Evolutionary conservation across 805 yeast genomes (phyloP), one percentile per base, ranked within the genome.

Genomic region (Yamadazyma sp.): DNA sequence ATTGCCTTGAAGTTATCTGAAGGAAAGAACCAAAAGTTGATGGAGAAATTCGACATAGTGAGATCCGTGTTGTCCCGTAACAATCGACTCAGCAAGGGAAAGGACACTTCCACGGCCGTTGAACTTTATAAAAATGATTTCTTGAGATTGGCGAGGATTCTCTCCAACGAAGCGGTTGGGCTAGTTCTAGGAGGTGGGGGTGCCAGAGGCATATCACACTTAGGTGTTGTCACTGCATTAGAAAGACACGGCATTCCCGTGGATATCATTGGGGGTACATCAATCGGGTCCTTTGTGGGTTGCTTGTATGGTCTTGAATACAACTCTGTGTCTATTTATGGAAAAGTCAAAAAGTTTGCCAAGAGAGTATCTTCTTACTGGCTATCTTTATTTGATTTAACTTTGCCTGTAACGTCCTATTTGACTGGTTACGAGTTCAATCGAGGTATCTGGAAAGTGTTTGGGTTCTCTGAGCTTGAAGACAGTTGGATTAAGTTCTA

Each of bases 151-250:
- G 98, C 99, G 0, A 73, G 99, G 52, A 75, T 93, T 6, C 62
- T 91, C 11, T 85, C 96, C 0, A 96, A 95, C 6, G 88, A 89
- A 55, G 96, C 96, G 0, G 85, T 93, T 27, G 99, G 98, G 0
- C 67, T 93, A 13, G 97, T 91, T 5, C 67, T 91, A 3, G 99
- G 99, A 5, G 99, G 99, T 10, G 99, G 99, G 27, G 99, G 99
- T 28, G 96, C 98, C 0, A 71, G 98, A 49, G 99, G 99, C 1
- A 71, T 91, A 10, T 77, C 96, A 10, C 99, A 91, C 57, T 71
- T 91, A 27, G 99, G 99, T 3, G 82, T 93, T 3, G 76, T 91
- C n/a, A 78, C 80, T 35, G 96, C 97, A 0, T 63, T 91, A 7
- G 98, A 91, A 57, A 95, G 86, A 46, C 79, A 80, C 38, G 97